Percentiles rank a stretch among this genome's conserved stretches.
These are phyloP conservation scores for Trichoderma harzianum DNA, from an alignment of 2,329 filamentous ascomycete genomes.

Conservation along the genomic window DNA sequence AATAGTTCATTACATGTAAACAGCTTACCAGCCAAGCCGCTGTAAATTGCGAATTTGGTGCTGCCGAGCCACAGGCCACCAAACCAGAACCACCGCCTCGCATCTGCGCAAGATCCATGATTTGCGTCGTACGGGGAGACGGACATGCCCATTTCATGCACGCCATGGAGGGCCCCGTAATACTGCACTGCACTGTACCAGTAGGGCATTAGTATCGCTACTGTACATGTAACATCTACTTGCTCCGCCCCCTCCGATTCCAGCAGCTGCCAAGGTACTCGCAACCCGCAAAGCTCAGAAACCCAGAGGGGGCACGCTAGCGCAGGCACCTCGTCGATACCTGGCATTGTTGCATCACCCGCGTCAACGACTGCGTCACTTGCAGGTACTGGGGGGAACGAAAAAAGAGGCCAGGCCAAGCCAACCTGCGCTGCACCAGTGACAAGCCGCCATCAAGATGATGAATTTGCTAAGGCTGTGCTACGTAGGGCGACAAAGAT, in stretches of 20 bases:
- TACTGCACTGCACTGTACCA: background rate
- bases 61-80: conserved; percentile 10
- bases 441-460: background rate
- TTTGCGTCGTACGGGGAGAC: conserved; percentile 3
- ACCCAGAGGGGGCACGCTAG: background rate
- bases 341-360: background rate
- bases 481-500: background rate
- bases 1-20: background rate
- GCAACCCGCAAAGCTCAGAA: background rate
- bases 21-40: background rate
- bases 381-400: background rate
- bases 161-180: background rate
- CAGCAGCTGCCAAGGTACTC: background rate
- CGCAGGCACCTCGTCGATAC: conserved; percentile 9
- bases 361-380: background rate
- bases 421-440: background rate
- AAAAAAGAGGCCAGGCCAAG: background rate
- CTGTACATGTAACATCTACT: background rate
- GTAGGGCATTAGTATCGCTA: background rate
- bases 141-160: background rate
- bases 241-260: background rate
- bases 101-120: background rate
- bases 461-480: background rate
- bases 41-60: background rate
- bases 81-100: background rate